phyloP scores from a whole-genome alignment of 371 early-diverging fungal species.

The Zopfochytrium polystomum region DNA sequence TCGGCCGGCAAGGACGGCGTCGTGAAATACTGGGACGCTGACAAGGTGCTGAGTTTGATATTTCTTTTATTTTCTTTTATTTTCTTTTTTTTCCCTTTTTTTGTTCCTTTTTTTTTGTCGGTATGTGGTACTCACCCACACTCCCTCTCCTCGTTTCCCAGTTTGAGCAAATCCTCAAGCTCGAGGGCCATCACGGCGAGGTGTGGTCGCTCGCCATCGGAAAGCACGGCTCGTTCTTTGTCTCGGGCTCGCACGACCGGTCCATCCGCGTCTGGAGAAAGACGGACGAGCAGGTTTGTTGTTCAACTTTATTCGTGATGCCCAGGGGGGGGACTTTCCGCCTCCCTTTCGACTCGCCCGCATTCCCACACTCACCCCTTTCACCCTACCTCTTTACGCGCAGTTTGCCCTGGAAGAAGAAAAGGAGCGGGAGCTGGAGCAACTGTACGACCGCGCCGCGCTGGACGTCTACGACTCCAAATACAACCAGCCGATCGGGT shows the following conservation, averaged over 20 bases:
- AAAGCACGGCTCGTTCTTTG: conserved; percentile 80
- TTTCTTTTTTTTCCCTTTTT: no score
- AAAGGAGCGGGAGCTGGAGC: conserved; percentile 88
- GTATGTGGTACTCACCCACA: background rate
- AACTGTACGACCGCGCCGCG: conserved; percentile 63
- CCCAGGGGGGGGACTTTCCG: background rate
- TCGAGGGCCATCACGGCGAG: conserved; percentile 88
- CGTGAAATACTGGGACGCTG: conserved; percentile 96
- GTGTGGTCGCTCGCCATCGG: conserved; percentile 88
- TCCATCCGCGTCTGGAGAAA: conserved; percentile 91
- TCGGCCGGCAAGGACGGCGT: conserved; percentile 81
- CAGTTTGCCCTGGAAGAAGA: conserved; percentile 91
- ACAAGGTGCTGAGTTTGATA: conserved; percentile 56
- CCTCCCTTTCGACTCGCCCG: background rate
- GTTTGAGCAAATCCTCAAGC: conserved; percentile 90
- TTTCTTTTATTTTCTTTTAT: background rate
- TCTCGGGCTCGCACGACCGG: conserved; percentile 85
- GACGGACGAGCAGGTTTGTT: conserved; percentile 82
- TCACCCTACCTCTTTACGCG: no score
- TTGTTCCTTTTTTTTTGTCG: no score
- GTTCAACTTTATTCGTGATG: background rate
- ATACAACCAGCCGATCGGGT: conserved; percentile 38
- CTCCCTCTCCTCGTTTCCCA: conserved; percentile 16
- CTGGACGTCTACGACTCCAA: conserved; percentile 23
- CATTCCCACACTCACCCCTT: conserved; percentile 2